phyloP scores from a whole-genome alignment of 257 asterid genomes.

The Nicotiana sylvestris region DNA sequence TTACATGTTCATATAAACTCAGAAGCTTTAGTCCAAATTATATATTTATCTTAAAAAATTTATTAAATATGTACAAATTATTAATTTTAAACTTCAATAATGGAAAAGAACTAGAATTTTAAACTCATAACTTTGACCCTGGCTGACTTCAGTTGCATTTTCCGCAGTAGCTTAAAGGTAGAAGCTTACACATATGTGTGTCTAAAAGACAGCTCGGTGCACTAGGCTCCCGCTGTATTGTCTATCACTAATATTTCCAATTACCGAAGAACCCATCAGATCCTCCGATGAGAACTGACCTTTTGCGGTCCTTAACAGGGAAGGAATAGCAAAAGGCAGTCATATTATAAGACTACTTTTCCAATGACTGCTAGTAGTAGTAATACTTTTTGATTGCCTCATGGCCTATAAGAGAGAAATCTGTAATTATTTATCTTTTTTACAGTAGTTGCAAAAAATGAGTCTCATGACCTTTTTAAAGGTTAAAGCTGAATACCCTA shows the following conservation, averaged over 20 bases:
- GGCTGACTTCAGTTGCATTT: not conserved
- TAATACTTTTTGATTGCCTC: not conserved
- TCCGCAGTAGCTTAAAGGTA: not conserved
- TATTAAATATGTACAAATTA: too few relatives aligned
- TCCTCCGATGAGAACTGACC: not conserved
- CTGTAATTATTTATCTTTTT: not conserved
- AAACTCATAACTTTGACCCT: not conserved
- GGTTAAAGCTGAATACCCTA: slow-evolving; percentile 8
- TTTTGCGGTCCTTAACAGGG: not conserved
- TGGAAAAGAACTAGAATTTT: too few relatives aligned
- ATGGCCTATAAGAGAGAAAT: not conserved
- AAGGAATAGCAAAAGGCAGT: not conserved
- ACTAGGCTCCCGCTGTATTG: too few relatives aligned
- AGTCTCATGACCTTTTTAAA: not conserved
- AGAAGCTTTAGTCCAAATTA: too few relatives aligned
- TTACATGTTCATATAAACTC: too few relatives aligned
- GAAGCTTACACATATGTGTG: not conserved
- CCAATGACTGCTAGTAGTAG: not conserved
- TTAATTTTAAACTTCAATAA: too few relatives aligned
- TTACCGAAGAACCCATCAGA: not conserved
- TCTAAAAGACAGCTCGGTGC: too few relatives aligned
- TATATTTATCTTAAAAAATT: too few relatives aligned
- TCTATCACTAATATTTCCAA: too few relatives aligned
- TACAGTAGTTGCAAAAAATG: not conserved
- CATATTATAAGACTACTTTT: not conserved